Conservation (phyloP, 371 early-diverging fungal genomes). For the Smittium culicis region DNA sequence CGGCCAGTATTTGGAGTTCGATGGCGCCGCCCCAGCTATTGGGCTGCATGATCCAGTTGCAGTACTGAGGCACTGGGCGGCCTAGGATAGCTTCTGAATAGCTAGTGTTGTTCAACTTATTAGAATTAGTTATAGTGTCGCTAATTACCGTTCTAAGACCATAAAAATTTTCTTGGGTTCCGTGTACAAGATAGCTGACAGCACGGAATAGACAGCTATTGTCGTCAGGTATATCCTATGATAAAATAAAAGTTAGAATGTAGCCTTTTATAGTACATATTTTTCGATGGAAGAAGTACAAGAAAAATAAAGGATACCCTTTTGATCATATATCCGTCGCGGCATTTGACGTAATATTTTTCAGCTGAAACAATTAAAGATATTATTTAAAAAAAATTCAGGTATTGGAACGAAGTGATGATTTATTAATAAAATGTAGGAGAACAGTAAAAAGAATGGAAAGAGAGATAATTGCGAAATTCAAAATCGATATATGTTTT, state of each 20-base stretch:
- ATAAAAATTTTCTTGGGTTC: constrained; percentile 7
- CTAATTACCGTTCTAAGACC: constrained; percentile 2
- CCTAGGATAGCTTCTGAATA: constrained; percentile 40
- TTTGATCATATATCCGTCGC: not conserved
- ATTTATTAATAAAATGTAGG: too few species aligned
- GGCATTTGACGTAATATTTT: constrained; percentile 1
- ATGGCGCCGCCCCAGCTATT: constrained; percentile 56
- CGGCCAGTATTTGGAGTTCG: constrained; percentile 34
- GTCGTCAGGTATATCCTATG: constrained; percentile 36
- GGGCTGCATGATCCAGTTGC: constrained; percentile 35
- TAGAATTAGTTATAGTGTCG: constrained; percentile 19
- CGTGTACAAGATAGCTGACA: constrained; percentile 10
- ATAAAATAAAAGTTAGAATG: too few species aligned
- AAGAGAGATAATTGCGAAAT: too few species aligned
- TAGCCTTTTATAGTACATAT: too few species aligned
- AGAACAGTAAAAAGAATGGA: too few species aligned
- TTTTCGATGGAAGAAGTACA: not conserved
- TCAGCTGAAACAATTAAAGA: constrained; percentile 4
- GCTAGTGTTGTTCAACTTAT: constrained; percentile 21
- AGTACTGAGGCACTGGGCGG: constrained; percentile 26
- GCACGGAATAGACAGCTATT: constrained; percentile 44
- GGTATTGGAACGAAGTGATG: too few species aligned
- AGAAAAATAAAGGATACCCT: not conserved
- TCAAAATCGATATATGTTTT: too few species aligned
- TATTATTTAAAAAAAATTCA: too few species aligned